These are phyloP conservation scores for Populus tremula DNA, from an alignment of 345 rosid genomes.

Conservation along the genomic window DNA sequence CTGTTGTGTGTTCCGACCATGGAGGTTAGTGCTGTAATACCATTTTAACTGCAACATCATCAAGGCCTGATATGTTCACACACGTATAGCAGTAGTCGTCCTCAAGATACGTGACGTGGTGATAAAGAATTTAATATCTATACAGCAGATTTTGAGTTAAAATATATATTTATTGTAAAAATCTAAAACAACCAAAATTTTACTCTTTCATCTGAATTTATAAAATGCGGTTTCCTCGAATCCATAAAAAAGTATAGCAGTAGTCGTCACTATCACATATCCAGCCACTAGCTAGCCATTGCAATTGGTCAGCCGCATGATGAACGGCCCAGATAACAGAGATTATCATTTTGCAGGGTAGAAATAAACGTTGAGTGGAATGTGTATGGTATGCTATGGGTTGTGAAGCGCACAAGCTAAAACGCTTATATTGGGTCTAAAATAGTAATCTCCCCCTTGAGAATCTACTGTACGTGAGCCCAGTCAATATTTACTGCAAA, in stretches of 20 bases:
- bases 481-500: slow-evolving; percentile 12
- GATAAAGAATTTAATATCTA: too few species aligned
- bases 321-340: neutral
- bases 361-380: neutral
- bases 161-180: too few species aligned
- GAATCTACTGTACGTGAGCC: slow-evolving; percentile 19
- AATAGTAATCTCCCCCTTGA: neutral
- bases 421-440: neutral
- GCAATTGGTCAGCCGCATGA: neutral
- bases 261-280: neutral
- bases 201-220: too few species aligned
- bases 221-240: too few species aligned
- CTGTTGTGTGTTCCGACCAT: neutral
- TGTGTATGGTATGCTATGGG: slow-evolving; percentile 8
- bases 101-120: too few species aligned
- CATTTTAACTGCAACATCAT: neutral
- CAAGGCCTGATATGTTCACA: neutral
- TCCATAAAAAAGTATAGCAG: too few species aligned
- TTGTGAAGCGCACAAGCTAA: slow-evolving; percentile 16
- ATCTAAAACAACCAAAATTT: too few species aligned
- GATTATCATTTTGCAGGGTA: neutral
- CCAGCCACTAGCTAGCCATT: neutral
- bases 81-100: neutral
- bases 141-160: too few species aligned
- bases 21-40: neutral